Percentiles rank a stretch among this genome's conserved stretches.
Evolutionary conservation across 2,329 filamentous ascomycete species (phyloP).

Genomic region (Elsinoe perseae): DNA sequence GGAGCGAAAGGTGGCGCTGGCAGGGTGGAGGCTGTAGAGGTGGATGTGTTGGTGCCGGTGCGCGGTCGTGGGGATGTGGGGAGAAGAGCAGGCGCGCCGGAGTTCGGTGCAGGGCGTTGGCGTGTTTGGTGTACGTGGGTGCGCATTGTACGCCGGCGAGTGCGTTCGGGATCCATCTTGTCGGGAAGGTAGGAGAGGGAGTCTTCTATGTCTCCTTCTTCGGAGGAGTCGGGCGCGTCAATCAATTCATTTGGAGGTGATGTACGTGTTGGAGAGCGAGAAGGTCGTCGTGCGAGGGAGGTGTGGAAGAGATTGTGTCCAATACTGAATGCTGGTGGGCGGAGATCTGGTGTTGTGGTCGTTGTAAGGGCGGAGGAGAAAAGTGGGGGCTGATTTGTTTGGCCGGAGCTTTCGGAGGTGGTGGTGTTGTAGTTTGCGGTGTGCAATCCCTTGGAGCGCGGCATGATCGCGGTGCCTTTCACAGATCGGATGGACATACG

Average conservation of each 20-base stretch:
- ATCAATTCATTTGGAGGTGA: not conserved
- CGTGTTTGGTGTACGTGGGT: not conserved
- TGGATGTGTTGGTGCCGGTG: not conserved
- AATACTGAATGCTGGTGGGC: not conserved
- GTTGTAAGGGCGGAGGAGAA: not conserved
- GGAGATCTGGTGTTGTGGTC: constrained; percentile 1
- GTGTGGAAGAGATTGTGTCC: not conserved
- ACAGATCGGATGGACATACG: too few relatives aligned
- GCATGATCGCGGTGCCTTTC: too few relatives aligned
- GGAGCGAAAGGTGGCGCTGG: not conserved
- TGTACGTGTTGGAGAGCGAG: not conserved
- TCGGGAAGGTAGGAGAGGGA: not conserved
- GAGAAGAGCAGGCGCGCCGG: not conserved
- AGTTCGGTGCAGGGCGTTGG: not conserved
- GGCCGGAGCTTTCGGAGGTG: not conserved
- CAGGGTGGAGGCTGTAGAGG: not conserved
- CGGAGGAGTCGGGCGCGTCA: not conserved
- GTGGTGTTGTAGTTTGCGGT: not conserved
- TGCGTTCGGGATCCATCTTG: not conserved
- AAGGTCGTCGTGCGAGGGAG: constrained; percentile 8
- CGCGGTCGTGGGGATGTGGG: not conserved
- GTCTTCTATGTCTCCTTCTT: not conserved
- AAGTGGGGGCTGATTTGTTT: not conserved
- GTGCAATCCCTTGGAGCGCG: not conserved
- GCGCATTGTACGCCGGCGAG: not conserved